Conservation (phyloP, 2,329 filamentous ascomycete genomes). For the Tolypocladium endophyticum region DNA sequence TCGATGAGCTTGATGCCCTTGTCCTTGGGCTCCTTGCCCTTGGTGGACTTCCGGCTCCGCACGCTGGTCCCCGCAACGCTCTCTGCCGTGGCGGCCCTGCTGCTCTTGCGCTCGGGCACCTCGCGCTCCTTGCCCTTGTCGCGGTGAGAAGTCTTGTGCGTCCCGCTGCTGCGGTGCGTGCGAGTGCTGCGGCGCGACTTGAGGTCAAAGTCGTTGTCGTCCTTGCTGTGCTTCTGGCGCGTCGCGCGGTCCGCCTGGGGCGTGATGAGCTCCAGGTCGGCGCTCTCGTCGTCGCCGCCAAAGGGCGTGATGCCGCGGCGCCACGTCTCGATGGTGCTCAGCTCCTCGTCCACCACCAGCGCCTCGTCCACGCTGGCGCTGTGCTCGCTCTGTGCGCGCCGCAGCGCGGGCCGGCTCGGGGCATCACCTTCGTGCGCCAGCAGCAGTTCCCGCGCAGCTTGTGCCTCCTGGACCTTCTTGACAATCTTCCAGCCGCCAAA, state of each 20-base stretch:
- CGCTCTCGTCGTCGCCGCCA: conserved; percentile 31
- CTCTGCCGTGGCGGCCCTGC: conserved; percentile 8
- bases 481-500: conserved; percentile 97
- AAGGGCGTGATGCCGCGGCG: conserved; percentile 42
- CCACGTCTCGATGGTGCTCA: conserved; percentile 50
- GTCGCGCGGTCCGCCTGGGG: conserved; percentile 40
- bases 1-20: conserved; percentile 22
- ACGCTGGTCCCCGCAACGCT: conserved; percentile 21
- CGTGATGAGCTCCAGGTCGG: conserved; percentile 47
- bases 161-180: conserved; percentile 14
- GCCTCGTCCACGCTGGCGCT: conserved; percentile 39
- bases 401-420: conserved; percentile 13
- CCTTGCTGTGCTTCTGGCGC: conserved; percentile 20
- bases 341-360: conserved; percentile 44
- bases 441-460: conserved; percentile 15
- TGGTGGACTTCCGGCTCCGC: conserved; percentile 20
- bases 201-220: conserved; percentile 26
- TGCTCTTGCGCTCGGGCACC: neutral
- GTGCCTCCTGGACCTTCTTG: conserved; percentile 58
- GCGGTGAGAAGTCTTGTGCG: conserved; percentile 7
- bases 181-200: conserved; percentile 22
- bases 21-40: conserved; percentile 15
- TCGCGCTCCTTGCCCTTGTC: conserved; percentile 11
- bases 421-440: conserved; percentile 15
- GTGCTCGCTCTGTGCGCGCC: conserved; percentile 17